A percentile compares a stretch with the other conserved stretches of the same genome.
phyloP scores from a whole-genome alignment of 495 filamentous ascomycete genomes.

The Usnea hakonensis region DNA sequence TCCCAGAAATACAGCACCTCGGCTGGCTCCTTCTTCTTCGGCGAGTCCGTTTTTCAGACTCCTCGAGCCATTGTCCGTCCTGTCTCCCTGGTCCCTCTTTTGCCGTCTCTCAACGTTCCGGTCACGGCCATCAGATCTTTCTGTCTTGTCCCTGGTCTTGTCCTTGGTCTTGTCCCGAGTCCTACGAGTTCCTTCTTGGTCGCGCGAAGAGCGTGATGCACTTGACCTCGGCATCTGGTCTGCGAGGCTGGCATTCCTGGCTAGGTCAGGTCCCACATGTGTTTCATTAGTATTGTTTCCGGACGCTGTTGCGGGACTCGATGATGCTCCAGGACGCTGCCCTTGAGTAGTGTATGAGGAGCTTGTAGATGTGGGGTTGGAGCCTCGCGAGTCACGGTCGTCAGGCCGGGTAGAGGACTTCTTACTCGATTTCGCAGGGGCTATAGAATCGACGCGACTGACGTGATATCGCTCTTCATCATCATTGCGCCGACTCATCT shows the following conservation, averaged over 20 bases:
- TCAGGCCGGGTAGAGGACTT: conserved; percentile 46
- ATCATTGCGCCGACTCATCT: conserved; percentile 20
- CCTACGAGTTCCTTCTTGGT: conserved; percentile 15
- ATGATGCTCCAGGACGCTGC: conserved; percentile 38
- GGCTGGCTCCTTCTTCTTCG: conserved; percentile 10
- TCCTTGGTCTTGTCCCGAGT: conserved; percentile 10
- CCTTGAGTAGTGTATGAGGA: conserved; percentile 32
- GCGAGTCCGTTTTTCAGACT: conserved; percentile 7
- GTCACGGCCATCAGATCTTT: conserved; percentile 30
- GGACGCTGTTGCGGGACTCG: conserved; percentile 49
- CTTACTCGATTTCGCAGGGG: conserved; percentile 34
- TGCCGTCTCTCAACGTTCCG: conserved; percentile 29
- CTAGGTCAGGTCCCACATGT: conserved; percentile 19
- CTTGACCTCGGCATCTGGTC: conserved; percentile 20
- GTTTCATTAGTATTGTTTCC: conserved; percentile 29
- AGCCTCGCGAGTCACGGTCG: conserved; percentile 38
- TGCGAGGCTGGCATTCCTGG: conserved; percentile 21
- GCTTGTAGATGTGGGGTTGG: conserved; percentile 26
- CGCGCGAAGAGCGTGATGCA: conserved; percentile 16
- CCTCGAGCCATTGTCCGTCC: conserved; percentile 21
- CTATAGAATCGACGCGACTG: conserved; percentile 29
- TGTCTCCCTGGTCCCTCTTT: conserved; percentile 25
- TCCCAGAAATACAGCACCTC: conserved; percentile 33
- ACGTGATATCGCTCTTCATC: conserved; percentile 16
- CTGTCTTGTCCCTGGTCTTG: conserved; percentile 24